Evolutionary conservation across 176 grass and related monocot genomes (phyloP), one percentile per base, ranked within the genome.

Genomic region (Raddia distichophylla): DNA sequence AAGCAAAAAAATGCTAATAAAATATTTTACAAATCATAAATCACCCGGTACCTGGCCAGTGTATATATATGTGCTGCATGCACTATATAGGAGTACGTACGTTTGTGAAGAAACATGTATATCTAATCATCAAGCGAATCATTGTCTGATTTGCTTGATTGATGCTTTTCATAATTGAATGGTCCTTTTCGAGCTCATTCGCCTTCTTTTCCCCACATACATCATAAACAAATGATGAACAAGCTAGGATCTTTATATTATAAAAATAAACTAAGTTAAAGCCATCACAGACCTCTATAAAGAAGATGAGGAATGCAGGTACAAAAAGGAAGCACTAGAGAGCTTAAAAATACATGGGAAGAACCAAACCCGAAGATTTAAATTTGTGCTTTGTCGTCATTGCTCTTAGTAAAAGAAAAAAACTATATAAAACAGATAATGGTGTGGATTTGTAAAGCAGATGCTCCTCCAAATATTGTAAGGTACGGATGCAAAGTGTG

Each of bases 151-250:
- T 50, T 50, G 58, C 11, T 61, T 10, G 3, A 9, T 59, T 72
- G 59, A 78, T 78, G 60, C 80, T 83, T 88, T 83, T 32, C 42
- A 80, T 83, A 55, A 63, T 74, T 59, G 60, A 51, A 32, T n/a
- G 72, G 44, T 67, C 68, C 75, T 80, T 87, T 78, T 14, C 46
- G 2, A 35, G 64, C 61, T 32, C 13, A 22, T 20, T 74, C 66
- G 12, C 44, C 6, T 43, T 54, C 74, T 10, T 78, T 73, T 45
- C 80, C 60, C 67, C 80, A 67, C 60, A 18, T 78, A 79, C 44
- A 84, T 88, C 43, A 60, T 84, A 84, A 35, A 68, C n/a, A 84
- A 80, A 67, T 84, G 45, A 62, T 80, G 16, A 44, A 46, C 45
- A 75, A 0, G 27, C 27, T 27, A 27, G 40, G 40, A 75, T 74